Evolutionary conservation across 148 eudicot species (phyloP), one percentile per base, ranked within the genome.

Genomic region (Arbutus unedo): DNA sequence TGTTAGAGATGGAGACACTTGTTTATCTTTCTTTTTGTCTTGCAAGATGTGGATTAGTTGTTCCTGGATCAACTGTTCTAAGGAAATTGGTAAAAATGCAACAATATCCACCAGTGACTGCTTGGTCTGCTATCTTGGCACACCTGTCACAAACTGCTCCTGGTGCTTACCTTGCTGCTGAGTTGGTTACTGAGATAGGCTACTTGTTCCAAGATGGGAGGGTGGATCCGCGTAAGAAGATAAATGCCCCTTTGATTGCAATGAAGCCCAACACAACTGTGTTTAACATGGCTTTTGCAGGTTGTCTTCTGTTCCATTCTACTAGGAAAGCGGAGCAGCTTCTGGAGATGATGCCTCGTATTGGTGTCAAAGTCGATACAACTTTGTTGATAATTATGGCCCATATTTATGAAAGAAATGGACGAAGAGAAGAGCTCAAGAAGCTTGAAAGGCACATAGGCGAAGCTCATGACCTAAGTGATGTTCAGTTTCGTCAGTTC

Each of bases 171-270:
- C 90, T 96, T 66, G 92, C 97, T 66, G 97, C 94, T 49, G 97
- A 96, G 85, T 83, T 96, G 87, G 91, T 96, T 77, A 91, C 94
- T 81, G 99, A 96, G 87, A 94, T 94, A 25, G 98, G 99, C 64
- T 92, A 86, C 86, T 83, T 91, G 76, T 96, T 96, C 79, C 94
- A 94, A 83, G 94, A 96, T 83, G 95, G 95, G 72, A 89, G 98
- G 85, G 91, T 96, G 74, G 99, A 96, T 86, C 99, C 98, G 1
- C 93, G 99, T n/a, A 96, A 96, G 88, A 93, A 93, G 90, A 86
- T 53, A 76, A 96, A 96, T 80, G 91, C 87, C 25, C 90, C 90
- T 82, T 81, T 96, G 86, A 89, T 96, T 60, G 90, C 95, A 50
- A 92, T 96, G 99, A 96, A 96, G 90, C 99, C 98, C 62, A 89